Conservation (phyloP, 345 rosid species). For the Eutrema heterophyllum region DNA sequence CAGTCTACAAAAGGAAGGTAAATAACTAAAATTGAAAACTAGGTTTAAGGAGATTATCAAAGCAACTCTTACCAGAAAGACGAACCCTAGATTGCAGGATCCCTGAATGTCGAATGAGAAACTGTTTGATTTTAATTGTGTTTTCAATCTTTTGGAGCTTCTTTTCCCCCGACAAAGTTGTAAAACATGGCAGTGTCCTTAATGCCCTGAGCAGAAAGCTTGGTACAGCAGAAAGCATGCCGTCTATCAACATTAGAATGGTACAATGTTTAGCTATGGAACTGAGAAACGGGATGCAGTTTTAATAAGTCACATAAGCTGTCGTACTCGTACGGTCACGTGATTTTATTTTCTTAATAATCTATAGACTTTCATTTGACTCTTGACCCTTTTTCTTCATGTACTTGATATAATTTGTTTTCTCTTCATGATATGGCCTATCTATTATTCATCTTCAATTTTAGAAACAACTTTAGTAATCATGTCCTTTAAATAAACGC, state of each 20-base stretch:
- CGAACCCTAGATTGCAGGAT: conserved; percentile 8
- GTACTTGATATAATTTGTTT: not conserved
- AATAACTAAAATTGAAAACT: not conserved
- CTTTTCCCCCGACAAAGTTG: conserved; percentile 19
- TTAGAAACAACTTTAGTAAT: not conserved
- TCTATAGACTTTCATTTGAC: too few species aligned
- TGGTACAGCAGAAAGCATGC: conserved; percentile 12
- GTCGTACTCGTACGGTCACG: not conserved
- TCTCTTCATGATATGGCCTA: not conserved
- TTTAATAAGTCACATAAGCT: not conserved
- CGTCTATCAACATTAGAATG: not conserved
- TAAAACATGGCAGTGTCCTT: conserved; percentile 15
- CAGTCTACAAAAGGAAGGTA: not conserved
- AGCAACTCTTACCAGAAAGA: conserved; percentile 4
- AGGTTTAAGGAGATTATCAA: not conserved
- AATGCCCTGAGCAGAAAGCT: conserved; percentile 2
- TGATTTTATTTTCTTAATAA: too few species aligned
- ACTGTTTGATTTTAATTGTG: not conserved
- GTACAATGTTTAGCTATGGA: not conserved
- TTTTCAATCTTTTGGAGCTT: conserved; percentile 11
- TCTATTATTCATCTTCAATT: not conserved
- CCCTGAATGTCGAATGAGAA: not conserved
- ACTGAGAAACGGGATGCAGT: conserved; percentile 1
- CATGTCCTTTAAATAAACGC: conserved; percentile 15
- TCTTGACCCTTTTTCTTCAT: too few species aligned